A percentile compares a stretch with the other conserved stretches of the same genome.
Evolutionary conservation across 2,329 filamentous ascomycete genomes (phyloP).

Genomic region (Colletotrichum orchidophilum): DNA sequence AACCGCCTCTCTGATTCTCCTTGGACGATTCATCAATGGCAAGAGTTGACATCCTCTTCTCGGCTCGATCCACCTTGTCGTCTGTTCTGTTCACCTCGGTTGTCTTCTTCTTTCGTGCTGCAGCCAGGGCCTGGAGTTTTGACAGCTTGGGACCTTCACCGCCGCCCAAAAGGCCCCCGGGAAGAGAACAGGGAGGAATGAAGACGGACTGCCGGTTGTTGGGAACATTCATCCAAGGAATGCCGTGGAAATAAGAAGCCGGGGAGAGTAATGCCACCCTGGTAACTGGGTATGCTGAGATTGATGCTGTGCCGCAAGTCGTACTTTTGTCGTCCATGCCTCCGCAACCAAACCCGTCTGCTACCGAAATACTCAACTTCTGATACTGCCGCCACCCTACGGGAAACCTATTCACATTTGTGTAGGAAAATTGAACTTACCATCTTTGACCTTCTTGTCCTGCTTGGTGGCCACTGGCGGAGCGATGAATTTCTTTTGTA

Average conservation of each 20-base stretch:
- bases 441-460: slow-evolving; percentile 53
- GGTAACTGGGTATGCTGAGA: slow-evolving; percentile 31
- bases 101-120: slow-evolving; percentile 85
- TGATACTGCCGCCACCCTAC: slow-evolving; percentile 26
- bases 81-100: slow-evolving; percentile 62
- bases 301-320: not conserved
- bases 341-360: slow-evolving; percentile 31
- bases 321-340: not conserved
- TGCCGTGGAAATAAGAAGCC: slow-evolving; percentile 79
- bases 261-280: slow-evolving; percentile 37
- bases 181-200: slow-evolving; percentile 59
- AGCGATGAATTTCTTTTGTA: slow-evolving; percentile 71
- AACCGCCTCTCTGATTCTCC: slow-evolving; percentile 32
- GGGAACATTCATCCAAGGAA: slow-evolving; percentile 85
- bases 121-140: slow-evolving; percentile 90
- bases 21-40: slow-evolving; percentile 35
- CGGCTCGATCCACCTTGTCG: slow-evolving; percentile 40
- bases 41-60: slow-evolving; percentile 41
- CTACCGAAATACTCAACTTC: slow-evolving; percentile 35
- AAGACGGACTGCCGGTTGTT: slow-evolving; percentile 71
- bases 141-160: slow-evolving; percentile 77
- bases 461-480: slow-evolving; percentile 51
- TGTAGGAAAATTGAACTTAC: slow-evolving; percentile 45
- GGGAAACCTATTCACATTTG: slow-evolving; percentile 3
- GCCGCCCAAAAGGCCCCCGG: slow-evolving; percentile 82